Evolutionary conservation across 2,329 filamentous ascomycete species (phyloP).

Genomic region (Aspergillus carbonarius): DNA sequence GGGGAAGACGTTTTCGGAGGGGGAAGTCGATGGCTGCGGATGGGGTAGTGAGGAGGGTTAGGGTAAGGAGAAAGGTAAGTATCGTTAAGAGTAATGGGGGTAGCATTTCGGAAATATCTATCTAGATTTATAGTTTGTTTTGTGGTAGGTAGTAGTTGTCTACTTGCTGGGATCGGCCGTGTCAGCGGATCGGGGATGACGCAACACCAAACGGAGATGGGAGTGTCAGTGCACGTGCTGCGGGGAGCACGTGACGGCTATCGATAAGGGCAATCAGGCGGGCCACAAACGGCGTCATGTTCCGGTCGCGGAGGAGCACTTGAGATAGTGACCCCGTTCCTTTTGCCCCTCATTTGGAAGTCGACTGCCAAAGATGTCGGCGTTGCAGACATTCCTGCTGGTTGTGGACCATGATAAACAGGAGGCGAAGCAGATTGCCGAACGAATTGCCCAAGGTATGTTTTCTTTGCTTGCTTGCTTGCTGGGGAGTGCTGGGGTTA

Average conservation of each 20-base stretch:
- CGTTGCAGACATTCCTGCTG: constrained; percentile 50
- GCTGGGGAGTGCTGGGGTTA: constrained; percentile 16
- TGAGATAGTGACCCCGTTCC: not conserved
- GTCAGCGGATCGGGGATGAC: constrained; percentile 18
- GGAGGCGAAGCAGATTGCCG: constrained; percentile 47
- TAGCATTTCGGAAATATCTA: constrained; percentile 11
- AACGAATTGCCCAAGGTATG: constrained; percentile 45
- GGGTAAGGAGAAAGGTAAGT: not conserved
- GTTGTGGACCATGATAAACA: constrained; percentile 48
- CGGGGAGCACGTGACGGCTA: constrained; percentile 19
- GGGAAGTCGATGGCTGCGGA: constrained; percentile 15
- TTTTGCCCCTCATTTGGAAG: not conserved
- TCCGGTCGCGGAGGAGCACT: constrained; percentile 15
- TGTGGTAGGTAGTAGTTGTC: not conserved
- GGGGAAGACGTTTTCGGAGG: constrained; percentile 23
- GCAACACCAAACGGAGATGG: constrained; percentile 14
- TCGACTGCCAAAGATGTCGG: constrained; percentile 43
- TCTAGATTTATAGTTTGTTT: too few relatives aligned
- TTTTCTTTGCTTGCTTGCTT: constrained; percentile 7
- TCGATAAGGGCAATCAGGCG: constrained; percentile 24
- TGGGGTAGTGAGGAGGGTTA: constrained; percentile 13
- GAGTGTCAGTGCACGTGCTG: not conserved
- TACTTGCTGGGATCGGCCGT: not conserved
- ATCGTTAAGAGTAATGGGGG: not conserved
- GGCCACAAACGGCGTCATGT: constrained; percentile 24